Conservation (phyloP, 1,284 basidiomycete species). For the Entoloma clypeatum region DNA sequence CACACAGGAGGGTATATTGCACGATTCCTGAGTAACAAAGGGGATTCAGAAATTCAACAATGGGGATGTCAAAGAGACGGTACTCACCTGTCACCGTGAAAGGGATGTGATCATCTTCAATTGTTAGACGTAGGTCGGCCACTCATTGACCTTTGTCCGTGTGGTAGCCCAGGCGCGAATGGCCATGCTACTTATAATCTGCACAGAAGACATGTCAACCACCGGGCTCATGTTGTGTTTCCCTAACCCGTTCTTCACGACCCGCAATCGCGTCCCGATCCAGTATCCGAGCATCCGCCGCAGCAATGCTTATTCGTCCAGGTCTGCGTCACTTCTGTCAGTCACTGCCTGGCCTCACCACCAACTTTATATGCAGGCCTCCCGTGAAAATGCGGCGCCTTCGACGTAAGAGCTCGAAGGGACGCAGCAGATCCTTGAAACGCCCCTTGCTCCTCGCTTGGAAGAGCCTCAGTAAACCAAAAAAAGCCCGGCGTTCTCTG, state of each 20-base stretch:
- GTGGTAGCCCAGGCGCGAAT: too few relatives aligned
- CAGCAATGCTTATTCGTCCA: background rate
- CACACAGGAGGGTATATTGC: too few relatives aligned
- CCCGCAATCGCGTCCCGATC: background rate
- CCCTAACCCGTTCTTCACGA: background rate
- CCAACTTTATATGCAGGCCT: background rate
- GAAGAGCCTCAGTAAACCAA: conserved; percentile 25
- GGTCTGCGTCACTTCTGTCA: background rate
- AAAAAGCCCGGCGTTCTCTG: conserved; percentile 21
- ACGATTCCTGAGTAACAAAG: too few relatives aligned
- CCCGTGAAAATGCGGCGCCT: background rate
- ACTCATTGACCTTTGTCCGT: too few relatives aligned
- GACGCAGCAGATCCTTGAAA: conserved; percentile 18
- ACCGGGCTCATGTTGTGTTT: conserved; percentile 5
- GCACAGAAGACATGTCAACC: background rate
- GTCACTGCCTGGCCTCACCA: background rate
- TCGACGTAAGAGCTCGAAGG: background rate
- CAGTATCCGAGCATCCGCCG: background rate
- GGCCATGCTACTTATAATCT: too few relatives aligned
- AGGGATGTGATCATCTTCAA: too few relatives aligned
- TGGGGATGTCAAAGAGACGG: too few relatives aligned
- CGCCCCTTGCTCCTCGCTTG: conserved; percentile 25
- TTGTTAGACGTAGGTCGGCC: too few relatives aligned
- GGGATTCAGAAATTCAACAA: too few relatives aligned
- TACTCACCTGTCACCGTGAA: too few relatives aligned